phyloP scores from a whole-genome alignment of 1,284 basidiomycete genomes.

The Trichosporon sp. region DNA sequence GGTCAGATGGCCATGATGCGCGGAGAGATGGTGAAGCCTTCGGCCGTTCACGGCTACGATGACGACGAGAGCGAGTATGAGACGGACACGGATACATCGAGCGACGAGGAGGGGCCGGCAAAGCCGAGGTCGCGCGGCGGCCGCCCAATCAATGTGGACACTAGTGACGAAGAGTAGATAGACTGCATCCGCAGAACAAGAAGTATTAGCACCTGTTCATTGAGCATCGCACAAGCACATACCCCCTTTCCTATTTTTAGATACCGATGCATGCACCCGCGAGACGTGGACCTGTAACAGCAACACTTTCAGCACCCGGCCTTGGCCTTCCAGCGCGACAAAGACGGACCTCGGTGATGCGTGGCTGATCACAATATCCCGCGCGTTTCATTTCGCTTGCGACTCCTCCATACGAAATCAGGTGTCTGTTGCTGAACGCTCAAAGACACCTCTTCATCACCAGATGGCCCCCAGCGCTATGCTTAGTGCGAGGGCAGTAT shows the following conservation, averaged over 20 bases:
- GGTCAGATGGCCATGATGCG: conserved; percentile 99
- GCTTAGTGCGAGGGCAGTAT: too few relatives aligned
- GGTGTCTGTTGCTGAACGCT: too few relatives aligned
- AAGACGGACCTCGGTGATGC: too few relatives aligned
- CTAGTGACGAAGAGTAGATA: conserved; percentile 36
- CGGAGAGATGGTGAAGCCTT: conserved; percentile 76
- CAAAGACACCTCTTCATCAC: too few relatives aligned
- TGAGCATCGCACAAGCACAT: conserved; percentile 2
- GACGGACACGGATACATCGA: conserved; percentile 48
- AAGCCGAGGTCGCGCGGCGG: conserved; percentile 5
- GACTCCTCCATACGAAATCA: too few relatives aligned
- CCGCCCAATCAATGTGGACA: conserved; percentile 48
- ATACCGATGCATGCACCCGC: conserved; percentile 2
- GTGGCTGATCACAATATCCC: too few relatives aligned
- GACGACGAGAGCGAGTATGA: conserved; percentile 49
- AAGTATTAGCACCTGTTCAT: conserved; percentile 8
- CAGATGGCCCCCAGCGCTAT: too few relatives aligned
- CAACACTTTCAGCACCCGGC: too few relatives aligned
- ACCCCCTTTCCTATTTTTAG: neutral
- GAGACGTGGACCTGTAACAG: neutral
- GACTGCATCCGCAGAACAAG: conserved; percentile 41
- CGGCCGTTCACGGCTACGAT: conserved; percentile 45
- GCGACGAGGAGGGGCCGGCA: conserved; percentile 50
- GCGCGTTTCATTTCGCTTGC: neutral
- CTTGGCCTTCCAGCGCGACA: too few relatives aligned